phyloP scores from a whole-genome alignment of 805 yeast species.

The Tetrapisispora nanseiensis region DNA sequence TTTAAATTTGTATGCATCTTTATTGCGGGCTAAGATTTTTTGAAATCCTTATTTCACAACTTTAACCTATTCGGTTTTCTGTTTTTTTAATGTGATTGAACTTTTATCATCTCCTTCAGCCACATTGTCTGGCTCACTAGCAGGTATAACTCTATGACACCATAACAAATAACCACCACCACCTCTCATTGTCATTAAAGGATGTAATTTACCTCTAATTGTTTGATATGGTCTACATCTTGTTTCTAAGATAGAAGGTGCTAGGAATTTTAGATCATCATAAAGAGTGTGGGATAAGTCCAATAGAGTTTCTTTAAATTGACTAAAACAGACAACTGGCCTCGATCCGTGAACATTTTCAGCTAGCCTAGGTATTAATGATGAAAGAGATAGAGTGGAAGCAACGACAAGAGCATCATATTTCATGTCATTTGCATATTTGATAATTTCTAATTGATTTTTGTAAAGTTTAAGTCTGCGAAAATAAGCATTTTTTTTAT shows the following conservation, averaged over 20 bases:
- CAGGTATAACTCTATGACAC: conserved; percentile 72
- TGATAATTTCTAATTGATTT: conserved; percentile 35
- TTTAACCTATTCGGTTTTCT: background rate
- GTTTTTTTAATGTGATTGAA: conserved; percentile 7
- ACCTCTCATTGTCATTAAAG: conserved; percentile 85
- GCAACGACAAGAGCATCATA: conserved; percentile 73
- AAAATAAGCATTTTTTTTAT: conserved; percentile 55
- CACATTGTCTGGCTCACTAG: conserved; percentile 12
- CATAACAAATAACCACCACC: conserved; percentile 82
- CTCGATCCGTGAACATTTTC: conserved; percentile 73
- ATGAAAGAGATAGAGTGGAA: conserved; percentile 59
- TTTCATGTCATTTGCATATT: conserved; percentile 39
- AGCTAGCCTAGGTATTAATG: conserved; percentile 52
- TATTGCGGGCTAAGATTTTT: too few species aligned
- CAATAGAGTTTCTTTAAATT: conserved; percentile 68
- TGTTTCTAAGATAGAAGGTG: conserved; percentile 75
- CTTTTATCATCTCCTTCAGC: background rate
- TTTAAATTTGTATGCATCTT: too few species aligned
- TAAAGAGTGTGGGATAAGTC: conserved; percentile 58
- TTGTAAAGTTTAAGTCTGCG: conserved; percentile 47
- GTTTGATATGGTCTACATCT: conserved; percentile 85
- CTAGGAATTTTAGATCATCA: conserved; percentile 60
- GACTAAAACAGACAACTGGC: conserved; percentile 74
- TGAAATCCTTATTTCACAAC: too few species aligned
- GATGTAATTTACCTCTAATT: conserved; percentile 88